phyloP scores from a whole-genome alignment of 441 rosid species.

The Syzygium malaccense region DNA sequence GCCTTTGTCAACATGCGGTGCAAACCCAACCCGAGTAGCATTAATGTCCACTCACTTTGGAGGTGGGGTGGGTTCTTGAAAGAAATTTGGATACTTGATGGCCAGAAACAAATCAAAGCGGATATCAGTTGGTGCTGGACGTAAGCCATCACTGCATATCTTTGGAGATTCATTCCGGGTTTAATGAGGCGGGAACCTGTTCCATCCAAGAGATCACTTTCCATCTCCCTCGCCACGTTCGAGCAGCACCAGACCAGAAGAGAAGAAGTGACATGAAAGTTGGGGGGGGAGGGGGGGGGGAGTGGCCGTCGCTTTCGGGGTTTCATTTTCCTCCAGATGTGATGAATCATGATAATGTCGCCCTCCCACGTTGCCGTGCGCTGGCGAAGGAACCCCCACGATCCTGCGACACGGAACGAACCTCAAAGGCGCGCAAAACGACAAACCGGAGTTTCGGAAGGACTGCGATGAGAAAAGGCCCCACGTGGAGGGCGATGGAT shows the following conservation, averaged over 20 bases:
- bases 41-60: too few species aligned
- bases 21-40: not conserved
- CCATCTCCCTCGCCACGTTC: not conserved
- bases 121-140: too few species aligned
- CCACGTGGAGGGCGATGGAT: not conserved
- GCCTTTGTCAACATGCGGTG: not conserved
- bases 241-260: not conserved
- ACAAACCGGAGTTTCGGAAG: not conserved
- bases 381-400: not conserved
- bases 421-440: not conserved
- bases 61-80: too few species aligned
- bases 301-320: not conserved
- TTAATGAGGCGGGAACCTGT: too few species aligned
- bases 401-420: not conserved
- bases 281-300: not conserved
- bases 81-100: too few species aligned
- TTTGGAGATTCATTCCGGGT: too few species aligned
- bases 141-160: too few species aligned
- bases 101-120: too few species aligned
- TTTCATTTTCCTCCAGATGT: not conserved
- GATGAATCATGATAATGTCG: not conserved
- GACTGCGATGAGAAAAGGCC: not conserved
- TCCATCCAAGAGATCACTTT: not conserved
- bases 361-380: not conserved
- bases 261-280: not conserved